phyloP scores from a whole-genome alignment of 2,329 filamentous ascomycete genomes.

The Blumeria hordei region DNA sequence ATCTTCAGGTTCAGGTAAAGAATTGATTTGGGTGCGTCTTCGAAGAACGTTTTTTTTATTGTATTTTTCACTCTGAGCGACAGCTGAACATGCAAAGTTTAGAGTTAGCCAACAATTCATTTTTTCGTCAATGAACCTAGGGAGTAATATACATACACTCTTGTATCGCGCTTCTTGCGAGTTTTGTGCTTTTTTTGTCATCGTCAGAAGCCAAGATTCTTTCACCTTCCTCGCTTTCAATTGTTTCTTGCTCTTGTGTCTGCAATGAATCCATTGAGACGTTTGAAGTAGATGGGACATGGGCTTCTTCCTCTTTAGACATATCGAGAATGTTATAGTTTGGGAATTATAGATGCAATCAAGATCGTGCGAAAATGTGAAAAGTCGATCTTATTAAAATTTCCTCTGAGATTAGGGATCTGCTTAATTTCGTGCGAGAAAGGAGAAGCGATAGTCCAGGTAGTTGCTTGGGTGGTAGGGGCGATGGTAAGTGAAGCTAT shows the following conservation, averaged over 20 bases:
- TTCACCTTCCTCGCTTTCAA: too few relatives aligned
- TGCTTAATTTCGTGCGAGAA: not conserved
- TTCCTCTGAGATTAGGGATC: not conserved
- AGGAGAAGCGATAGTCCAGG: not conserved
- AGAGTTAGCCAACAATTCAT: slow-evolving; percentile 6
- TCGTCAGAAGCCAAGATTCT: not conserved
- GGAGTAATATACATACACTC: slow-evolving; percentile 7
- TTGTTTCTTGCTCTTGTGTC: too few relatives aligned
- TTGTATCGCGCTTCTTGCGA: slow-evolving; percentile 9
- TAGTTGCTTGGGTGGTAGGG: not conserved
- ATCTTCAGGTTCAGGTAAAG: slow-evolving; percentile 9
- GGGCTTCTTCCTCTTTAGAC: slow-evolving; percentile 7
- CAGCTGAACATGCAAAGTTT: slow-evolving; percentile 7
- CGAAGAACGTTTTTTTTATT: slow-evolving; percentile 8
- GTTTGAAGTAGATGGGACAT: slow-evolving; percentile 5
- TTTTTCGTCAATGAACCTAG: slow-evolving; percentile 2
- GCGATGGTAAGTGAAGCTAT: not conserved
- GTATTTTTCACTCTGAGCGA: slow-evolving; percentile 5
- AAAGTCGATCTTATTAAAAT: not conserved
- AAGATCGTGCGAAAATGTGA: not conserved
- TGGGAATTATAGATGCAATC: not conserved
- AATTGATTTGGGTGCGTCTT: slow-evolving; percentile 7
- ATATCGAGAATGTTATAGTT: slow-evolving; percentile 3
- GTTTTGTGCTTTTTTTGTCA: slow-evolving; percentile 6
- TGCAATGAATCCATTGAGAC: too few relatives aligned